Evolutionary conservation across 495 filamentous ascomycete genomes (phyloP).

Genomic region (Penicillium paradoxum): DNA sequence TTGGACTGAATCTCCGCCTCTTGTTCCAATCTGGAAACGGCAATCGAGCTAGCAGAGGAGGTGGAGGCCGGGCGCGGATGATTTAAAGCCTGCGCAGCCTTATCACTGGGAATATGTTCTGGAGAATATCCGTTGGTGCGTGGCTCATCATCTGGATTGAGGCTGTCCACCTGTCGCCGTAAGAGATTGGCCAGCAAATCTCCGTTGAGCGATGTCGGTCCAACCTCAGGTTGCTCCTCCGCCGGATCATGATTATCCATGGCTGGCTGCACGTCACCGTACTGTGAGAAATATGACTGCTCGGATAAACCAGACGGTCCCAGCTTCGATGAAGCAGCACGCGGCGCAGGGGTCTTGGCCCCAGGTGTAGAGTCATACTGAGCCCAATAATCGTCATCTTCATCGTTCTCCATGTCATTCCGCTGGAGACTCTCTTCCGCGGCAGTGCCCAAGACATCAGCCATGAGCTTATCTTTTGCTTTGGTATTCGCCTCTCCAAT

Average conservation of each 20-base stretch:
- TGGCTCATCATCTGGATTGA: slow-evolving; percentile 7
- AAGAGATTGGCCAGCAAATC: slow-evolving; percentile 39
- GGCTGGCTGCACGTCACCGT: slow-evolving; percentile 81
- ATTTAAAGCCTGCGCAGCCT: slow-evolving; percentile 26
- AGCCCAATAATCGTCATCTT: slow-evolving; percentile 93
- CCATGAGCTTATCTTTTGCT: slow-evolving; percentile 31
- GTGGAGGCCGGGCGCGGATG: slow-evolving; percentile 46
- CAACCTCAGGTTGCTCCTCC: slow-evolving; percentile 48
- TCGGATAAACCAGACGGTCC: slow-evolving; percentile 32
- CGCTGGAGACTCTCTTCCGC: slow-evolving; percentile 20
- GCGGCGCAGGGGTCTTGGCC: slow-evolving; percentile 56
- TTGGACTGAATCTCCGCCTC: slow-evolving; percentile 58
- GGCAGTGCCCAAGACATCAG: slow-evolving; percentile 34
- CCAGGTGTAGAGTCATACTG: slow-evolving; percentile 86
- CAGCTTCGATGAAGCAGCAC: slow-evolving; percentile 21
- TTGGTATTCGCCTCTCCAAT: slow-evolving; percentile 50
- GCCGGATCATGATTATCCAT: slow-evolving; percentile 84
- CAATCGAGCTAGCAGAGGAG: slow-evolving; percentile 52
- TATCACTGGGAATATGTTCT: slow-evolving; percentile 15
- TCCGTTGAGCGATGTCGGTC: slow-evolving; percentile 52
- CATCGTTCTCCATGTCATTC: slow-evolving; percentile 49
- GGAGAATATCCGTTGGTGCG: slow-evolving; percentile 25
- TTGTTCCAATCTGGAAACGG: slow-evolving; percentile 62
- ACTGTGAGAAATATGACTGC: slow-evolving; percentile 72
- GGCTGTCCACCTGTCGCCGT: slow-evolving; percentile 26